These are phyloP conservation scores for Eimeria maxima DNA, from an alignment of 169 alveolate species.

Conservation along the genomic window DNA sequence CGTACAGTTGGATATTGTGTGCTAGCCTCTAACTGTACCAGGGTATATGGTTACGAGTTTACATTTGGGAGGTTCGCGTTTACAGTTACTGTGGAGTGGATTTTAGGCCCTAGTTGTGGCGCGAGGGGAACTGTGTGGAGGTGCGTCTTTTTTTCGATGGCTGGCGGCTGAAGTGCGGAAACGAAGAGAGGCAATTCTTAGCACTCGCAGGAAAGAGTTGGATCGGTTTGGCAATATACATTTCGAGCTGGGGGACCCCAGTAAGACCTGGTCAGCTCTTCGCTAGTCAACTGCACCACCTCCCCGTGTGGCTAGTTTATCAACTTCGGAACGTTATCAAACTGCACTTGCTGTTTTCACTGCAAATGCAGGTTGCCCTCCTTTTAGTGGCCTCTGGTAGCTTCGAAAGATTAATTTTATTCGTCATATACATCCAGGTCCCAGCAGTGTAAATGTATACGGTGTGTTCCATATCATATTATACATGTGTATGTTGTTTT, in stretches of 20 bases:
- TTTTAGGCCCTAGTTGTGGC: conserved; percentile 35
- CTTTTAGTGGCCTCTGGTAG: background rate
- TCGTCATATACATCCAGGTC: background rate
- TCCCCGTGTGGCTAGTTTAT: background rate
- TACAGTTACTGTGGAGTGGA: background rate
- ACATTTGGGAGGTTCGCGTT: background rate
- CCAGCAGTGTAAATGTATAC: background rate
- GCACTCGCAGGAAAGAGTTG: conserved; percentile 52
- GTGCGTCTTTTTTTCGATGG: conserved; percentile 73
- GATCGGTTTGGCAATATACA: conserved; percentile 57
- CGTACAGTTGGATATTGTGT: no score
- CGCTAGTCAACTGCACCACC: background rate
- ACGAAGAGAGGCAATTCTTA: conserved; percentile 42
- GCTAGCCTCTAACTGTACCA: no score
- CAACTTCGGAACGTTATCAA: background rate
- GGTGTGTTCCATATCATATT: background rate
- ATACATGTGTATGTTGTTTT: no score
- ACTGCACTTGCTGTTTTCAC: no score
- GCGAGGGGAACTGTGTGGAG: conserved; percentile 58
- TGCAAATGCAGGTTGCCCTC: background rate
- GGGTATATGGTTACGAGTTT: background rate
- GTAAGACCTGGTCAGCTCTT: conserved; percentile 38
- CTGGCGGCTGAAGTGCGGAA: conserved; percentile 47
- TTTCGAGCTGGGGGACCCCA: conserved; percentile 64
- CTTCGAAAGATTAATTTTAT: background rate